phyloP scores from a whole-genome alignment of 2,329 filamentous ascomycete genomes.

The Cercospora berteroae region DNA sequence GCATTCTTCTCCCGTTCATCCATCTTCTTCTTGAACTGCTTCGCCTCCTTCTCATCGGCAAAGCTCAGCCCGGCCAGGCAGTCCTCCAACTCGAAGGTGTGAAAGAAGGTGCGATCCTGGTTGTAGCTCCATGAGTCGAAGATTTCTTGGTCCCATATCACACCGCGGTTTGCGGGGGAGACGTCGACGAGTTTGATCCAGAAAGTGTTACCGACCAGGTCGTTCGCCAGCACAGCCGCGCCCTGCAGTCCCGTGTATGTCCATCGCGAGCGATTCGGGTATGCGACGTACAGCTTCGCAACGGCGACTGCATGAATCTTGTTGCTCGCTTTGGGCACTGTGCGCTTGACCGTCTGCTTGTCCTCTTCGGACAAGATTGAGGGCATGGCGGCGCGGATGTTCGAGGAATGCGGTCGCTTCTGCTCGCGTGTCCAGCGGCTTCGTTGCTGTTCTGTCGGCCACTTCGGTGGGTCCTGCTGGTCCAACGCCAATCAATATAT shows the following conservation, averaged over 20 bases:
- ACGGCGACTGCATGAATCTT: slow-evolving; percentile 97
- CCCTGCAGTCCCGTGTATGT: slow-evolving; percentile 91
- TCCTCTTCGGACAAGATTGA: slow-evolving; percentile 81
- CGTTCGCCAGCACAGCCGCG: slow-evolving; percentile 85
- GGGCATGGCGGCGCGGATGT: slow-evolving; percentile 25
- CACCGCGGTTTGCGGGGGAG: slow-evolving; percentile 77
- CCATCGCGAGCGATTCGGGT: slow-evolving; percentile 84
- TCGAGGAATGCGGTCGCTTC: background rate
- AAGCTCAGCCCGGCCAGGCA: slow-evolving; percentile 90
- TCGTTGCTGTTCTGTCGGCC: background rate
- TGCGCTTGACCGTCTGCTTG: slow-evolving; percentile 93
- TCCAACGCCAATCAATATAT: background rate
- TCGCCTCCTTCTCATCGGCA: slow-evolving; percentile 94
- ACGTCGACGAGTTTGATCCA: slow-evolving; percentile 98
- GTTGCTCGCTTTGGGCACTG: slow-evolving; percentile 89
- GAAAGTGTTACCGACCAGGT: slow-evolving; percentile 90
- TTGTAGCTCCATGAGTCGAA: slow-evolving; percentile 95
- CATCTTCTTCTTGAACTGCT: slow-evolving; percentile 96
- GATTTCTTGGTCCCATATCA: slow-evolving; percentile 97
- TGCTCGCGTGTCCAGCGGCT: background rate
- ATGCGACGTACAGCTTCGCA: slow-evolving; percentile 87
- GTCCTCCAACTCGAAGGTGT: slow-evolving; percentile 92
- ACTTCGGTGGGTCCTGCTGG: background rate
- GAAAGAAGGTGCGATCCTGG: slow-evolving; percentile 95
- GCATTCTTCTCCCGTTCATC: slow-evolving; percentile 45